Base-by-base conservation (phyloP, 495 filamentous ascomycete species). In the Aspergillus olivimuriae region DNA sequence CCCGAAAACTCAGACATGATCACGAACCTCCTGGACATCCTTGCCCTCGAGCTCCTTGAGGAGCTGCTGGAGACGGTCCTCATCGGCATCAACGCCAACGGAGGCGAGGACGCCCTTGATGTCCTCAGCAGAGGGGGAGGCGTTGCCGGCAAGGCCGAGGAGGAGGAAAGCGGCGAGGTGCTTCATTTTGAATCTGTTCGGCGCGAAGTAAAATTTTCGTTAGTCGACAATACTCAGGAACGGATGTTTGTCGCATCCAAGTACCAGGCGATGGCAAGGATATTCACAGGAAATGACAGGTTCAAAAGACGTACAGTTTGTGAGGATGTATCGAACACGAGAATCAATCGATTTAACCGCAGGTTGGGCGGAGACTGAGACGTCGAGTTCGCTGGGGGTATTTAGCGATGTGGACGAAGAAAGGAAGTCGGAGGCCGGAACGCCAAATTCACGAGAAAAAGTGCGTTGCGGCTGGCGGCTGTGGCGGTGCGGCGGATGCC, bases 121-220 rank as follows among this genome's bases (percentile, higher is more conserved):
- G 63, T 99, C 90, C 43, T 73, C 72, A 50, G 84, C 87, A 39
- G 87, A 89, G 54, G 92, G 92, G 40, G 80, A 81, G 74, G 78
- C 75, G 78, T 97, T 98, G 75, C 92, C 92, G 63, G 79, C 92
- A 55, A 97, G 81, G 76, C 74, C 74, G 71, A 96, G 84, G 66
- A 98, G 92, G 60, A 98, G 87, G 82, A 95, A 98, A 63, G 92
- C 90, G 66, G 92, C 94, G 75, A 98, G 85, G 75, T 97, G 83
- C 90, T 97, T 98, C 92, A 98, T 98, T 87, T 83, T 91, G 74
- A 71, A 61, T 68, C 55, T 69, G 43, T 38, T 44, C 31, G 38
- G 43, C n/a, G n/a, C n/a, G n/a, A n/a, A n/a, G 44, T 36, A 48
- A 48, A 40, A 46, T 47, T 23, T 46, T 33, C 48, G 55, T 45